Conservation (phyloP, 345 rosid species). For the Nasturtium officinale region DNA sequence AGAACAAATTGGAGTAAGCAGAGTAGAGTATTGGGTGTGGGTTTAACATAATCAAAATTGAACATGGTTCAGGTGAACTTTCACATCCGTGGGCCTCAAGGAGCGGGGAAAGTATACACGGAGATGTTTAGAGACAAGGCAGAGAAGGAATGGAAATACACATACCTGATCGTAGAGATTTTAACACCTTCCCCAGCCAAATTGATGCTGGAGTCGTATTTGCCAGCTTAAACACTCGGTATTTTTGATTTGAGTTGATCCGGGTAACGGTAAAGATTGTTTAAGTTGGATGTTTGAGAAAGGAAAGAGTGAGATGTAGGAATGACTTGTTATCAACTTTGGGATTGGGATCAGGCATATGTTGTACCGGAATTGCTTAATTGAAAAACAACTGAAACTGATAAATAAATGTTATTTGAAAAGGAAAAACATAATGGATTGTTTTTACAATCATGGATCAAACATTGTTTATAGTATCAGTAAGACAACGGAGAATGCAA, state of each 20-base stretch:
- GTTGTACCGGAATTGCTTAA: background rate
- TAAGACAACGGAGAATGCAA: constrained; percentile 79
- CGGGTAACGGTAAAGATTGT: background rate
- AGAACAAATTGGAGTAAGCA: background rate
- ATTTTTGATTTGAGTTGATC: background rate
- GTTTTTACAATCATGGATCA: constrained; percentile 37
- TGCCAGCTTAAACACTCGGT: constrained; percentile 54
- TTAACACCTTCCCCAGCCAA: constrained; percentile 67
- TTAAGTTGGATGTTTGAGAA: constrained; percentile 7
- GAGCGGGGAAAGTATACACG: constrained; percentile 85
- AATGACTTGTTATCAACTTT: background rate
- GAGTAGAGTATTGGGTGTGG: background rate
- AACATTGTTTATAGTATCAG: constrained; percentile 79
- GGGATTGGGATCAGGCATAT: background rate
- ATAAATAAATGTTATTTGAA: background rate
- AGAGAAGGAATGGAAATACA: constrained; percentile 86
- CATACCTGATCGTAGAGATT: constrained; percentile 80
- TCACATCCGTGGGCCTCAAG: constrained; percentile 88
- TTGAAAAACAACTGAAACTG: background rate
- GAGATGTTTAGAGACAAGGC: constrained; percentile 90
- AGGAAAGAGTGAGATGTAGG: constrained; percentile 11
- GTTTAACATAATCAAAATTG: constrained; percentile 6
- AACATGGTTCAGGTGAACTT: constrained; percentile 61
- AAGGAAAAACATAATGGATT: background rate
- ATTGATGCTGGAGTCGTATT: constrained; percentile 82